Evolutionary conservation across 2,329 filamentous ascomycete species (phyloP).

Genomic region (Hymenoscyphus fraxineus): DNA sequence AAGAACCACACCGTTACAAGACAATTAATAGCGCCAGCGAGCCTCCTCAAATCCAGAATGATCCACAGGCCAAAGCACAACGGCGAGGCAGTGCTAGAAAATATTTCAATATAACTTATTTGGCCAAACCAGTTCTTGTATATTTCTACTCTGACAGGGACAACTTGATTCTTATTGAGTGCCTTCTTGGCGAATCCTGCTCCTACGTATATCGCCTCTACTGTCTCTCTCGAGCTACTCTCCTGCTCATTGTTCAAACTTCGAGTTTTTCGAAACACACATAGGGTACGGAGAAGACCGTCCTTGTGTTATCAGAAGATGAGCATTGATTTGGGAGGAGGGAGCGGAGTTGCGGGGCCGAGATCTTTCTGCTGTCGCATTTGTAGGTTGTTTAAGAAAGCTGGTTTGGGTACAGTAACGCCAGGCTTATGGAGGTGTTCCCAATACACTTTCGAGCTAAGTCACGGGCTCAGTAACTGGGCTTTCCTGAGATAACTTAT

Average conservation of each 20-base stretch:
- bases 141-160: not conserved
- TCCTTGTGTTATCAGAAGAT: conserved; percentile 44
- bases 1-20: not conserved
- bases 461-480: conserved; percentile 37
- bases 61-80: not conserved
- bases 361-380: conserved; percentile 39
- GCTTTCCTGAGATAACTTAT: conserved; percentile 3
- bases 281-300: conserved; percentile 52
- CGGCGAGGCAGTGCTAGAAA: not conserved
- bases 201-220: conserved; percentile 39
- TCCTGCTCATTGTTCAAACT: conserved; percentile 49
- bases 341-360: conserved; percentile 35
- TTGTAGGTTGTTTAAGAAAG: conserved; percentile 48
- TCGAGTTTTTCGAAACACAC: conserved; percentile 57
- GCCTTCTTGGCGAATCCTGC: not conserved
- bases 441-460: conserved; percentile 56
- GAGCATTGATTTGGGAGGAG: conserved; percentile 50
- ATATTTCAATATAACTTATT: not conserved
- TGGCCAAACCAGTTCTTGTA: not conserved
- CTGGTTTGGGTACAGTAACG: conserved; percentile 45
- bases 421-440: conserved; percentile 43
- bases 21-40: not conserved
- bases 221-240: conserved; percentile 45
- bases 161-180: not conserved
- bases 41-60: not conserved